Base-by-base conservation (phyloP, 176 grass and related monocot genomes). In the Metroxylon sagu region DNA sequence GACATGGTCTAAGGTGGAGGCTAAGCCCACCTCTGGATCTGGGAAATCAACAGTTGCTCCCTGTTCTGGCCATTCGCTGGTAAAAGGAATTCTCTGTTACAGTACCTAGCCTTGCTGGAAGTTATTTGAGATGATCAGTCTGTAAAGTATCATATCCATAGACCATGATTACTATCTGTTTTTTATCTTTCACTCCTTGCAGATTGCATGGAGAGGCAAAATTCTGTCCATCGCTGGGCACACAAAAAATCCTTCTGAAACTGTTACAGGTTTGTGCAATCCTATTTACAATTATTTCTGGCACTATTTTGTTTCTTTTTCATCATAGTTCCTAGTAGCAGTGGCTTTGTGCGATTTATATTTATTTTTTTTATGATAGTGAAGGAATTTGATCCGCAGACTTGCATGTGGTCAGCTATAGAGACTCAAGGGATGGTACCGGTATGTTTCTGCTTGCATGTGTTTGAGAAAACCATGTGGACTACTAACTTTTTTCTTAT, bases 311-410 rank as follows among this genome's bases (percentile, higher is more conserved):
- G 29, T 31, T 31, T 31, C 29, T 31, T 31, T 31, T 4, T 31
- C 5, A 31, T 5, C 29, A 6, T 31, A 31, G 1, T 31, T 31
- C 5, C 29, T 31, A 31, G 29, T 31, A 31, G 1, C 29, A 31
- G 5, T 31, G 29, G 29, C 29, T 31, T 31, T 31, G 29, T 31
- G 29, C 29, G 1, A 31, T 31, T 31, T 31, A 31, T 81, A 61
- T 30, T 70, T 80, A 65, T 61, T 70, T 29, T 18, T 71, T 76
- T 80, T 61, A 29, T 88, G 71, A 48, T 83, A 98, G 93, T 91
- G 81, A 98, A 88, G 93, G 93, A 98, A 89, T 98, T 98, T 81
- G 80, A 98, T 88, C 87, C 82, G 0, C 84, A 89, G 72, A 85
- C 76, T 67, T 82, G 84, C 85, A 72, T 82, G 18, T 98, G 93